phyloP scores from a whole-genome alignment of 352 stramenopile genomes.

The Pythium volutum region DNA sequence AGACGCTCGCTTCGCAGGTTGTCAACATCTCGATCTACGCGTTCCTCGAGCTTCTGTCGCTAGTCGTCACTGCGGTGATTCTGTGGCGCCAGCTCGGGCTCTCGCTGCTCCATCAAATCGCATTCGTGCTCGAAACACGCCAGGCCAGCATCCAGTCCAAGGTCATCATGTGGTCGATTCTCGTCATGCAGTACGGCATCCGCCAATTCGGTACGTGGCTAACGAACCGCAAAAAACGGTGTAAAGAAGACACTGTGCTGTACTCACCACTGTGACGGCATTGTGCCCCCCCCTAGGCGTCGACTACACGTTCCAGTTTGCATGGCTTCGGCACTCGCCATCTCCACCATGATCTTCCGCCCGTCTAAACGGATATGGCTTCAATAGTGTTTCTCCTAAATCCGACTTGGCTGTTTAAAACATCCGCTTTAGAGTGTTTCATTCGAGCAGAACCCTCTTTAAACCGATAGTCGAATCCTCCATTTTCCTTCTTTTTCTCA shows the following conservation, averaged over 20 bases:
- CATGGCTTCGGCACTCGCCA: background rate
- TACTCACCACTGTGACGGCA: background rate
- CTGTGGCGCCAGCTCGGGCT: slow-evolving; percentile 8
- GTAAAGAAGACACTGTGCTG: background rate
- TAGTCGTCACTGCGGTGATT: background rate
- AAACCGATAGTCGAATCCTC: background rate
- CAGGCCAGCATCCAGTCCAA: slow-evolving; percentile 15
- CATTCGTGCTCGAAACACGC: slow-evolving; percentile 13
- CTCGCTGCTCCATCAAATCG: slow-evolving; percentile 15
- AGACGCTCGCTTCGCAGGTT: background rate
- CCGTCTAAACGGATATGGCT: background rate
- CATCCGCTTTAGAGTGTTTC: background rate
- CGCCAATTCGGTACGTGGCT: slow-evolving; percentile 4
- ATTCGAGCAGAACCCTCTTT: background rate
- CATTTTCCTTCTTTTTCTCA: background rate
- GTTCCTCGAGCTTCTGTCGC: background rate
- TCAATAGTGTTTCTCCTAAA: background rate
- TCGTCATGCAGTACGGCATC: slow-evolving; percentile 10
- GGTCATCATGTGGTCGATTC: slow-evolving; percentile 14
- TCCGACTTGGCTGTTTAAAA: background rate
- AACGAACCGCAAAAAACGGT: background rate
- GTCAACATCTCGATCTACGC: background rate
- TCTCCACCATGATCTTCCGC: background rate
- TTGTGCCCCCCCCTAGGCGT: background rate
- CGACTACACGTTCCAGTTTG: slow-evolving; percentile 27